phyloP scores from a whole-genome alignment of 2,329 filamentous ascomycete species.

The Aureobasidium pullulans region DNA sequence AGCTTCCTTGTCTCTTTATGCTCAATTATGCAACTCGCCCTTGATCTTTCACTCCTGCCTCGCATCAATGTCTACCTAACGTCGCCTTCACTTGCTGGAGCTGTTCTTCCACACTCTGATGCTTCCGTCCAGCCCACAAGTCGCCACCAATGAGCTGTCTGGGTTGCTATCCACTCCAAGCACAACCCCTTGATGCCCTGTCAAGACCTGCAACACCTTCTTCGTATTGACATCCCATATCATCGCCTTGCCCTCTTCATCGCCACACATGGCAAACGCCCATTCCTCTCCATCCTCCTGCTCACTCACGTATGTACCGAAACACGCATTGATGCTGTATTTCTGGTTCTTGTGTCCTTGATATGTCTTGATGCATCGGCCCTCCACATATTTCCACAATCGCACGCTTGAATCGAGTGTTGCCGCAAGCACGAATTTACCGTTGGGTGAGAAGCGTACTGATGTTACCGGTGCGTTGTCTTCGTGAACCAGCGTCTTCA shows the following conservation, averaged over 20 bases:
- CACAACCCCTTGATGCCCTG: slow-evolving; percentile 52
- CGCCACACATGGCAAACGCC: slow-evolving; percentile 72
- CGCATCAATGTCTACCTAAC: not conserved
- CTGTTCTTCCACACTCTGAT: slow-evolving; percentile 51
- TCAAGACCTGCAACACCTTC: slow-evolving; percentile 63
- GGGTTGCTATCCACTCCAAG: slow-evolving; percentile 54
- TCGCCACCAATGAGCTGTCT: slow-evolving; percentile 48
- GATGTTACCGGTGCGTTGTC: slow-evolving; percentile 86
- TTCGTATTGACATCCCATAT: slow-evolving; percentile 91
- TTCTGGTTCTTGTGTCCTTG: slow-evolving; percentile 81
- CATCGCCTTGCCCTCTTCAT: slow-evolving; percentile 77
- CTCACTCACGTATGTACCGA: slow-evolving; percentile 54
- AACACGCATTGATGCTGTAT: slow-evolving; percentile 78
- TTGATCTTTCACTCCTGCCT: not conserved
- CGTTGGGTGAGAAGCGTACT: slow-evolving; percentile 90
- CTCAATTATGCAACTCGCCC: not conserved
- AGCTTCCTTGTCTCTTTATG: not conserved
- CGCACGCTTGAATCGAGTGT: slow-evolving; percentile 85
- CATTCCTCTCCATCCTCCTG: slow-evolving; percentile 21
- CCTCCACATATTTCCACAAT: slow-evolving; percentile 91
- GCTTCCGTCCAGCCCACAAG: slow-evolving; percentile 55
- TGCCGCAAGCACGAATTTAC: slow-evolving; percentile 84
- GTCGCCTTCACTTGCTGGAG: not conserved
- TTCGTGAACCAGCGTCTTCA: slow-evolving; percentile 91
- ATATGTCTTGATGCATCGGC: slow-evolving; percentile 91